Evolutionary conservation across 352 stramenopile species (phyloP), one percentile per base, ranked within the genome.

Genomic region (Globisporangium alternatum): DNA sequence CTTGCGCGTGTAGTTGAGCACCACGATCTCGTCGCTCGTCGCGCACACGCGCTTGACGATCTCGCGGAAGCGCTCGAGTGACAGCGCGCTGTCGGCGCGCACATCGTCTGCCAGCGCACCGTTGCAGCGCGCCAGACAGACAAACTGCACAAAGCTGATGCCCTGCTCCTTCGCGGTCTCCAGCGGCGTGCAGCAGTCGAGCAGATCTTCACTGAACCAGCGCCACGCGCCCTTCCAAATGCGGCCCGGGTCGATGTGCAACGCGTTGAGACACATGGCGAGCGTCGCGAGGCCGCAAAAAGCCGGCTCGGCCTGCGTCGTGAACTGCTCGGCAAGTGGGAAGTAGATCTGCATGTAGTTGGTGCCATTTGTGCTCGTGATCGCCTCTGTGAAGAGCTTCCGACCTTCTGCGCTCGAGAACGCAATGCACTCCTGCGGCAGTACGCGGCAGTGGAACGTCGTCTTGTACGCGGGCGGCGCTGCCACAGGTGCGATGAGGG

Each of bases 341-440:
- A 98, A 98, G 81, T 98, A 99, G 51, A 90, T 92, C 54, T 91
- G 79, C 85, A 93, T 93, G 73, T 83, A 91, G 65, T 90, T 88
- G 22, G 56, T 25, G n/a, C 19, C 43, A 12, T 17, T 31, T 7
- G 12, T 21, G 28, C n/a, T 41, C 52, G 68, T 81, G 28, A 84
- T 64, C 57, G 88, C 78, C 39, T 98, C 78, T 9, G 80, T 72
- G 68, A 98, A 96, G n/a, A 97, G 72, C 65, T 72, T 68, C 28
- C 83, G 77, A 5, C 96, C 97, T 66, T 95, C 77, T 2, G 68
- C 43, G 21, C 86, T 97, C 19, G 80, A 94, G 62, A 98, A 95
- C 45, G 88, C 75, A 49, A 91, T 83, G 66, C 93, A 86, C 25
- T 86, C 76, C 28, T 80, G 49, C 31, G 92, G 92, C 25, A 98